Evolutionary conservation across 441 rosid species (phyloP).

Genomic region (Brassica hybrid): DNA sequence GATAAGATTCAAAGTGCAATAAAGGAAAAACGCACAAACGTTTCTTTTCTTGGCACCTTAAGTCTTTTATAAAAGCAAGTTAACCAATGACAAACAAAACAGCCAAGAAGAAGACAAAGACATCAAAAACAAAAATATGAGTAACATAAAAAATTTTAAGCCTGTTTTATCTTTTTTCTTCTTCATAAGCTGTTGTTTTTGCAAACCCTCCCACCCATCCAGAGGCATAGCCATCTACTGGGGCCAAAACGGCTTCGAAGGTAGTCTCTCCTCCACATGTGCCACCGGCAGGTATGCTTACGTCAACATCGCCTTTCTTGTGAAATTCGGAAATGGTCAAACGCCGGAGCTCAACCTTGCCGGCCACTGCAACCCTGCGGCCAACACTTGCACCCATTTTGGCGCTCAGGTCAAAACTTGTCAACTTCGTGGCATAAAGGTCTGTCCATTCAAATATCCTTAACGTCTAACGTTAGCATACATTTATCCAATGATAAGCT

Average conservation of each 20-base stretch:
- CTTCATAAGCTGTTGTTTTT: slow-evolving; percentile 13
- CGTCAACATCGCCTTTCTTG: slow-evolving; percentile 61
- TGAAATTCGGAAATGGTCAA: slow-evolving; percentile 58
- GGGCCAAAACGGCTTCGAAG: slow-evolving; percentile 60
- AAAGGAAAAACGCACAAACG: slow-evolving; percentile 13
- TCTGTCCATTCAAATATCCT: slow-evolving; percentile 16
- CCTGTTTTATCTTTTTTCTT: slow-evolving; percentile 13
- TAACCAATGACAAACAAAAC: slow-evolving; percentile 25
- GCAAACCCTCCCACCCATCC: slow-evolving; percentile 30
- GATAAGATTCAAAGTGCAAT: background rate
- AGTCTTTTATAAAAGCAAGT: slow-evolving; percentile 8
- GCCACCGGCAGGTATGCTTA: slow-evolving; percentile 48
- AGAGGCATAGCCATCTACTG: slow-evolving; percentile 57
- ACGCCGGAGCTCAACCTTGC: slow-evolving; percentile 60
- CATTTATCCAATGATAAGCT: background rate
- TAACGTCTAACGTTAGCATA: background rate
- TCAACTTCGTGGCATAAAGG: slow-evolving; percentile 55
- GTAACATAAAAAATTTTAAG: background rate
- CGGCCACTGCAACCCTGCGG: slow-evolving; percentile 59
- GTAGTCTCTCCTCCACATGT: slow-evolving; percentile 52
- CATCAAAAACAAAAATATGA: slow-evolving; percentile 33
- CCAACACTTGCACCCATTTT: slow-evolving; percentile 45
- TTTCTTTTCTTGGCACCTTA: background rate
- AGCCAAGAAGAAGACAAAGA: slow-evolving; percentile 24
- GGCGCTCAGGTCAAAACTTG: slow-evolving; percentile 50